These are phyloP conservation scores for Globisporangium splendens DNA, from an alignment of 352 stramenopile genomes.

Conservation along the genomic window DNA sequence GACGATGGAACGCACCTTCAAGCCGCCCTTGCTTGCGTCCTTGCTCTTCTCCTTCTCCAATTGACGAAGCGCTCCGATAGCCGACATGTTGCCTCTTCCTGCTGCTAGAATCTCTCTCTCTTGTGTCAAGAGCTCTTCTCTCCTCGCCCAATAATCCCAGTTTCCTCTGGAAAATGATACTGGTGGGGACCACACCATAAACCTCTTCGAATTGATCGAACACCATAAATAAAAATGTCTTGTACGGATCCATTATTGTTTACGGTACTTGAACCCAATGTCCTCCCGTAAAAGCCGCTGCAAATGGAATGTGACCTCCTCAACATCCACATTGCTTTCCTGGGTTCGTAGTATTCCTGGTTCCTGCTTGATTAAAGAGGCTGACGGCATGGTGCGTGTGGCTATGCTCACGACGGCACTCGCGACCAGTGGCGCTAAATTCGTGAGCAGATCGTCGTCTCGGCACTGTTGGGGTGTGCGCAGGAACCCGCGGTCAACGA, in stretches of 20 bases:
- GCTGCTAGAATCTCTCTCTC: constrained; percentile 10
- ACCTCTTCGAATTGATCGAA: constrained; percentile 5
- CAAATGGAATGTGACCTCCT: constrained; percentile 13
- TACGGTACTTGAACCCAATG: not conserved
- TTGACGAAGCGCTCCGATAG: constrained; percentile 75
- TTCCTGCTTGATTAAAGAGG: not conserved
- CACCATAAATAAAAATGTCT: not conserved
- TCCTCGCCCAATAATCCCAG: constrained; percentile 32
- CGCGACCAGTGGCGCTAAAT: constrained; percentile 52
- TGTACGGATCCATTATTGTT: not conserved
- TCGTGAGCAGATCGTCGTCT: constrained; percentile 43
- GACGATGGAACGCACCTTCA: constrained; percentile 34
- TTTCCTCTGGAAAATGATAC: not conserved
- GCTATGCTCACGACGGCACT: constrained; percentile 43
- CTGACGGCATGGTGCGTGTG: constrained; percentile 1
- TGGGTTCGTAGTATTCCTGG: not conserved
- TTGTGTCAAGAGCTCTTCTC: constrained; percentile 13
- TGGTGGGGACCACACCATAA: not conserved
- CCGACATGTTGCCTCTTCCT: constrained; percentile 56
- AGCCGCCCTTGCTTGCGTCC: constrained; percentile 44
- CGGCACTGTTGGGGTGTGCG: constrained; percentile 47
- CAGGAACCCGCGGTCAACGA: constrained; percentile 38
- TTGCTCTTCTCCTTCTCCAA: constrained; percentile 85
- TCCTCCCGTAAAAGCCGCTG: constrained; percentile 8
- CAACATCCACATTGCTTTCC: constrained; percentile 13